phyloP scores from a whole-genome alignment of 805 yeast species.

The Metschnikowia hibisci region DNA sequence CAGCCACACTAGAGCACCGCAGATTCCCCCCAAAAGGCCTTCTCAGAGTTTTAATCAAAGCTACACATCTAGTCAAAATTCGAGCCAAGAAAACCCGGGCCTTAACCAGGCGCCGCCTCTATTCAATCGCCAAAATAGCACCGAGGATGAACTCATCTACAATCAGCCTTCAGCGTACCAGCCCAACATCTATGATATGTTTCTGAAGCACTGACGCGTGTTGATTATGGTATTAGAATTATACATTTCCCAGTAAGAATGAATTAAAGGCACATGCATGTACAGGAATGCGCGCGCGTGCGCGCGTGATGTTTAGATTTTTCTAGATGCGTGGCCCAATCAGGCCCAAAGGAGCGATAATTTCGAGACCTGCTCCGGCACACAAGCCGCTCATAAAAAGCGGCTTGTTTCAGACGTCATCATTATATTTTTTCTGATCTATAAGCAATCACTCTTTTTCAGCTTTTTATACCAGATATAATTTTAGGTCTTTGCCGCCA shows the following conservation, averaged over 20 bases:
- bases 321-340: not conserved
- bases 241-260: not conserved
- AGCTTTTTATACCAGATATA: not conserved
- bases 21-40: slow-evolving; percentile 22
- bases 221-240: too few relatives aligned
- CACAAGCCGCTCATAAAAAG: not conserved
- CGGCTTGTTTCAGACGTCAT: slow-evolving; percentile 1
- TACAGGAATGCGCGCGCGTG: not conserved
- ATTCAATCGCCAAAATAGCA: not conserved
- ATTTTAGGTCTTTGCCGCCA: not conserved
- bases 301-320: slow-evolving; percentile 5
- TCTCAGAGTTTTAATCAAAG: slow-evolving; percentile 11
- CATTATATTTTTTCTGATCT: not conserved
- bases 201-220: slow-evolving; percentile 11
- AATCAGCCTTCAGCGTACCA: slow-evolving; percentile 43
- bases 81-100: slow-evolving; percentile 1
- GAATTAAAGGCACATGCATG: not conserved
- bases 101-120: not conserved
- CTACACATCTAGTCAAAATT: not conserved
- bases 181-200: slow-evolving; percentile 44
- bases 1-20: slow-evolving; percentile 7
- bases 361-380: not conserved
- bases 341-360: not conserved
- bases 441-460: not conserved
- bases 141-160: slow-evolving; percentile 21